Evolutionary conservation across 495 filamentous ascomycete genomes (phyloP).

Genomic region (Terfezia boudieri): DNA sequence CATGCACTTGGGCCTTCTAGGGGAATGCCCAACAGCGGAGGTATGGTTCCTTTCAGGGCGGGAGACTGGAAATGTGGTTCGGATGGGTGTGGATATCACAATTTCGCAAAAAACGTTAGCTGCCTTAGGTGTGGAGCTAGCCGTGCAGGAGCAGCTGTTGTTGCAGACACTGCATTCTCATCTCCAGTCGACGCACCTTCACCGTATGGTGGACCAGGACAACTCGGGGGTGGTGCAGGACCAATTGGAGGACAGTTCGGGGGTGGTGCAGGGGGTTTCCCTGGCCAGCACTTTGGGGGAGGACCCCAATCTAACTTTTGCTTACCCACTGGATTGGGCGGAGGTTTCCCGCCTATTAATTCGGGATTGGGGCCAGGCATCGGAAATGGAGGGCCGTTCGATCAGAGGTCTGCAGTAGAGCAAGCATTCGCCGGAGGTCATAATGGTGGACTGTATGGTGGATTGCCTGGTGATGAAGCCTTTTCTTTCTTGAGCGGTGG

Average conservation of each 20-base stretch:
- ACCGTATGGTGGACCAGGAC: slow-evolving; percentile 58
- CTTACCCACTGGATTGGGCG: slow-evolving; percentile 72
- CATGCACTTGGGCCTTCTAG: slow-evolving; percentile 30
- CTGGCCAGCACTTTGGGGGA: slow-evolving; percentile 56
- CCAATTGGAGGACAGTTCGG: slow-evolving; percentile 54
- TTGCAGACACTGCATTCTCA: slow-evolving; percentile 80
- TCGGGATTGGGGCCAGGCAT: slow-evolving; percentile 46
- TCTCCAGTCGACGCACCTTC: slow-evolving; percentile 74
- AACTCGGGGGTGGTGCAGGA: slow-evolving; percentile 63
- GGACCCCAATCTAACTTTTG: slow-evolving; percentile 57
- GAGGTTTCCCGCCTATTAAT: slow-evolving; percentile 66
- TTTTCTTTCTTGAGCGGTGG: slow-evolving; percentile 77
- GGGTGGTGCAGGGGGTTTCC: slow-evolving; percentile 42
- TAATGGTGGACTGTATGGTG: slow-evolving; percentile 34
- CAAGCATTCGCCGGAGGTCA: slow-evolving; percentile 68
- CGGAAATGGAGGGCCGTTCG: slow-evolving; percentile 69
- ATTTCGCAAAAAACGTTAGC: slow-evolving; percentile 97
- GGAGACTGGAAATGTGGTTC: slow-evolving; percentile 98
- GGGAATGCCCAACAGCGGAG: slow-evolving; percentile 26
- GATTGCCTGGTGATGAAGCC: slow-evolving; percentile 41
- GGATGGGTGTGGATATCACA: slow-evolving; percentile 95
- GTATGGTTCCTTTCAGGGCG: slow-evolving; percentile 88
- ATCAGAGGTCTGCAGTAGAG: slow-evolving; percentile 65
- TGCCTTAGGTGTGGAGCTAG: slow-evolving; percentile 91
- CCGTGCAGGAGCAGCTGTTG: slow-evolving; percentile 75